These are phyloP conservation scores for Waltergamsia citrina DNA, from an alignment of 2,329 filamentous ascomycete species.

Conservation along the genomic window DNA sequence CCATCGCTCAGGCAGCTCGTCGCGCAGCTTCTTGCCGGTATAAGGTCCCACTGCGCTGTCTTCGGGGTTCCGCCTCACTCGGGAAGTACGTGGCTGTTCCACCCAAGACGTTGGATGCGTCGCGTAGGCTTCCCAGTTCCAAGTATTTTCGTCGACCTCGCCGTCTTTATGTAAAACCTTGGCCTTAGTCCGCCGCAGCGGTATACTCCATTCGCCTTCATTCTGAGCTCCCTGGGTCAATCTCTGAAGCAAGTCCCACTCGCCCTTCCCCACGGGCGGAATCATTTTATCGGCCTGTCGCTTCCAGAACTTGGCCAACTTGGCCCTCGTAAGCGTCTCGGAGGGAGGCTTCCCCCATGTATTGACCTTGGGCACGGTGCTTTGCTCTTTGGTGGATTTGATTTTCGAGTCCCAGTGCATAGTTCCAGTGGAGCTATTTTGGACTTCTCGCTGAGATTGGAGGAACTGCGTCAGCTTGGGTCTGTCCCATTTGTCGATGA, in stretches of 20 bases:
- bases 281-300: slow-evolving; percentile 32
- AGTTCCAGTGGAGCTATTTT: slow-evolving; percentile 11
- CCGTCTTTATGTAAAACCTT: neutral
- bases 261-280: slow-evolving; percentile 41
- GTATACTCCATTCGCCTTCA: slow-evolving; percentile 24
- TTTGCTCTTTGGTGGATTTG: slow-evolving; percentile 22
- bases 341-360: slow-evolving; percentile 38
- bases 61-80: neutral
- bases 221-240: slow-evolving; percentile 32
- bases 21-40: neutral
- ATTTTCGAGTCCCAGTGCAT: slow-evolving; percentile 15
- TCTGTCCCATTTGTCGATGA: slow-evolving; percentile 41
- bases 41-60: neutral
- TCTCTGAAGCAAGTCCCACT: slow-evolving; percentile 46
- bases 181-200: slow-evolving; percentile 1
- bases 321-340: slow-evolving; percentile 27
- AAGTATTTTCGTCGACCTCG: slow-evolving; percentile 8
- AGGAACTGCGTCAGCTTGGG: slow-evolving; percentile 32
- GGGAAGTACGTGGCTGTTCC: slow-evolving; percentile 14
- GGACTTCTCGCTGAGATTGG: slow-evolving; percentile 25
- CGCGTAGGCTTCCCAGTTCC: slow-evolving; percentile 35
- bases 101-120: slow-evolving; percentile 25
- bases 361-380: slow-evolving; percentile 27
- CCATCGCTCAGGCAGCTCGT: slow-evolving; percentile 16
- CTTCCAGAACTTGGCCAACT: slow-evolving; percentile 38